phyloP scores from a whole-genome alignment of 2,329 filamentous ascomycete genomes.

The Cladophialophora chaetospira region DNA sequence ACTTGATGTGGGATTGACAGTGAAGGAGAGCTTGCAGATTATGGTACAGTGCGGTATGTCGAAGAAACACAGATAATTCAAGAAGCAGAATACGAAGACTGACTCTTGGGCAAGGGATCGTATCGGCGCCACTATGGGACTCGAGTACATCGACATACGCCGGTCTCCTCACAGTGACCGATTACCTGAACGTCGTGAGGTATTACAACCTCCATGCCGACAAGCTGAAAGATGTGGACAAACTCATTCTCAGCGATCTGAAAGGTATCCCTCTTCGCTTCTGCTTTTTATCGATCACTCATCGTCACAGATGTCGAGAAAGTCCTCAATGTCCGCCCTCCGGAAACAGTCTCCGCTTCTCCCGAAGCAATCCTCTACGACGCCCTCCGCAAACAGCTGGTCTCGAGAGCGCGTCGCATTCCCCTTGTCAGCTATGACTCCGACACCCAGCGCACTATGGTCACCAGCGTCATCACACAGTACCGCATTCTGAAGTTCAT shows the following conservation, averaged over 20 bases:
- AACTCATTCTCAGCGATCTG: slow-evolving; percentile 88
- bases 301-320: slow-evolving; percentile 78
- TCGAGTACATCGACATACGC: slow-evolving; percentile 90
- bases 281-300: background rate
- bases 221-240: slow-evolving; percentile 83
- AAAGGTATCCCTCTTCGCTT: slow-evolving; percentile 62
- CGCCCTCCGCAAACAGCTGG: slow-evolving; percentile 90
- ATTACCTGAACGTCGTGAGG: slow-evolving; percentile 98
- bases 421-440: slow-evolving; percentile 92
- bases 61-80: too few species aligned
- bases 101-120: slow-evolving; percentile 68
- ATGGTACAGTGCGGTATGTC: slow-evolving; percentile 85
- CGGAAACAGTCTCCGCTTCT: slow-evolving; percentile 95
- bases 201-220: slow-evolving; percentile 98
- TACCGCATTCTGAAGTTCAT: slow-evolving; percentile 99
- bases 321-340: slow-evolving; percentile 83
- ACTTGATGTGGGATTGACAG: slow-evolving; percentile 90
- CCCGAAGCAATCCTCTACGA: slow-evolving; percentile 90
- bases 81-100: slow-evolving; percentile 13
- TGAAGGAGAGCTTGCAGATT: slow-evolving; percentile 96
- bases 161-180: slow-evolving; percentile 88
- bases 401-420: slow-evolving; percentile 88
- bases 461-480: slow-evolving; percentile 95
- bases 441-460: slow-evolving; percentile 87
- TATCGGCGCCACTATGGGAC: slow-evolving; percentile 96